Evolutionary conservation across 208 protist genomes (phyloP), one percentile per base, ranked within the genome.

Genomic region (Balamuthia mandrillaris): DNA sequence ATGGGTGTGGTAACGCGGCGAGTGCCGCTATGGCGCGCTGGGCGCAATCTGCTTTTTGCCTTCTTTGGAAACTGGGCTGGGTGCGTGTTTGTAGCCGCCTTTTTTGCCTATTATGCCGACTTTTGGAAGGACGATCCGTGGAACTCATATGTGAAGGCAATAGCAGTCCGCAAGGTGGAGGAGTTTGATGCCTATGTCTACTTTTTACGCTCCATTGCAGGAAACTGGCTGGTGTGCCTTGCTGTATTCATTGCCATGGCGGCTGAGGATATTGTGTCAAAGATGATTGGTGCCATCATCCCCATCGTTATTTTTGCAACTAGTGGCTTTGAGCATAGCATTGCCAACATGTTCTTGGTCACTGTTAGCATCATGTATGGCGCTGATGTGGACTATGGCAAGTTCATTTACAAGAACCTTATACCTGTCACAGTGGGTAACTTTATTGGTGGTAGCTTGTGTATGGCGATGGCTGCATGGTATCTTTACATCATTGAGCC

Each of bases 331-430:
- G 81, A 86, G 81, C 81, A 86, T 42, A 5, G 16, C 27, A 56
- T 86, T 31, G 61, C 81, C 81, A 86, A 86, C 61, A 86, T 86
- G 81, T 86, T 86, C 61, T 16, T 86, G 18, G 16, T 86, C 4
- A 58, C 81, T 12, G 18, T 63, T 21, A 70, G 81, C 9, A 60
- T 86, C 47, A 18, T 86, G 12, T 60, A 7, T 4, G 81, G 81
- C 75, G 81, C 56, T 7, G 5, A 86, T 75, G 21, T 81, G 21
- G 21, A 54, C 18, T 24, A 75, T 75, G 18, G 58, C 18, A 54
- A 81, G 21, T n/a, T 61, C 39, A 86, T 86, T n/a, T 9, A 51
- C 51, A 86, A 86, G 33, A 86, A 86, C 24, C 24, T 86, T 6
- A 9, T 86, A 27, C 58, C 70, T 18, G 75, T 86, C 18, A 86